Evolutionary conservation across 2,329 filamentous ascomycete genomes (phyloP), one percentile per base, ranked within the genome.

Genomic region (Beauveria scarabaeidicola): DNA sequence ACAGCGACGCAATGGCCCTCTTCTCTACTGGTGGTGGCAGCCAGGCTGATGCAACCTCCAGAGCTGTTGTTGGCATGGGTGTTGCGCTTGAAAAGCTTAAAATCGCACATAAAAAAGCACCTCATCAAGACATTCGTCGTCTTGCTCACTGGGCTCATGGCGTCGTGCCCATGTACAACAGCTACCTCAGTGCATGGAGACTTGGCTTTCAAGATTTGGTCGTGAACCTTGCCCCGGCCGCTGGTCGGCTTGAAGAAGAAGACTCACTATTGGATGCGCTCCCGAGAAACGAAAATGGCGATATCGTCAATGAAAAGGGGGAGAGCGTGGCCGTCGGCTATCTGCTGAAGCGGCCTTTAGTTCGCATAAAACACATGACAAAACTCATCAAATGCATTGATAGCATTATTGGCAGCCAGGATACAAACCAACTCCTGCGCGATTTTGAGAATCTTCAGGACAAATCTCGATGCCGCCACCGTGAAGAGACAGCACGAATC

Each of bases 281-380:
- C 75, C 84, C 82, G 63, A 78, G 76, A 57, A 86, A 87, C 57
- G 81, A 81, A 60, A 77, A 86, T 58, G 87, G 88, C 23, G 86
- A 88, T 65, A 78, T 89, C 15, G 69, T 86, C 53, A 85, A 91
- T 64, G 83, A 84, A 38, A 82, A 93, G 63, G 94, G 93, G 13
- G 91, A 97, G 71, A 85, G 91, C 55, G 91, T 97, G 9, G 94
- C 97, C 70, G 94, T 99, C 52, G 92, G 92, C 8, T 95, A 94
- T 72, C 79, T 99, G 50, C 78, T 99, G 56, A 97, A 96, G 74
- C 81, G 93, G 58, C 94, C 94, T 1, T 75, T 99, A 46, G 86
- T 96, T 23, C 84, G 94, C 51, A 78, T 97, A 62, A 97, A 96
- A 72, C 90, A 92, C 72, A 83, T 99, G 62, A 80, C 87, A 47